Evolutionary conservation across 1,284 basidiomycete species (phyloP).

Genomic region (Moniliella sp.): DNA sequence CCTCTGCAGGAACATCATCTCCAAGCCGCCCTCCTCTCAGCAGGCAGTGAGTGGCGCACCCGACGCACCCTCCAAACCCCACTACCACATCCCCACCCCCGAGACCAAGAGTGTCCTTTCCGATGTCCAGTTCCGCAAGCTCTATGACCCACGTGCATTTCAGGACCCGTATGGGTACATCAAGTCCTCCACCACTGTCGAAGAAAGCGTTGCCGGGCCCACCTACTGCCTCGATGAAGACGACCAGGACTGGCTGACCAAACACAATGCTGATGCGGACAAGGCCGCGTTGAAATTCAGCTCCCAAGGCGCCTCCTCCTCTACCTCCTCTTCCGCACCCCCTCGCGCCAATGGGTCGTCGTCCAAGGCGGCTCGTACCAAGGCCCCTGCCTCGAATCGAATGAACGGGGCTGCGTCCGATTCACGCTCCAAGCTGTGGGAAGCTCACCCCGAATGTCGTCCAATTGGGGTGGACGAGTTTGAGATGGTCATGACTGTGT

Average conservation of each 20-base stretch:
- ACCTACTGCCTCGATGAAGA: slow-evolving; percentile 89
- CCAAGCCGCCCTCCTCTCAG: slow-evolving; percentile 22
- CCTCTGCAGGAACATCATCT: slow-evolving; percentile 23
- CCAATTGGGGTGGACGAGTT: slow-evolving; percentile 41
- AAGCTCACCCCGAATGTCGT: neutral
- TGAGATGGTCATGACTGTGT: slow-evolving; percentile 79
- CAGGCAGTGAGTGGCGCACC: too few relatives aligned
- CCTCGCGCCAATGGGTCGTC: too few relatives aligned
- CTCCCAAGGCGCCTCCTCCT: too few relatives aligned
- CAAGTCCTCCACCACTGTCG: slow-evolving; percentile 64
- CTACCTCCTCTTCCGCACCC: too few relatives aligned
- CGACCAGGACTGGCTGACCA: slow-evolving; percentile 77
- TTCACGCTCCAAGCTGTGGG: too few relatives aligned
- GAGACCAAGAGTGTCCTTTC: slow-evolving; percentile 19
- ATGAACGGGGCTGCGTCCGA: too few relatives aligned
- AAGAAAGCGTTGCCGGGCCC: slow-evolving; percentile 50
- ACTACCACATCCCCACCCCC: slow-evolving; percentile 33
- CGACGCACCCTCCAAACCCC: slow-evolving; percentile 5
- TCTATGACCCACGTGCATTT: slow-evolving; percentile 25
- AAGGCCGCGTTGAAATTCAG: too few relatives aligned
- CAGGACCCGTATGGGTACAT: slow-evolving; percentile 45
- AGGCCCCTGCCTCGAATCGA: too few relatives aligned
- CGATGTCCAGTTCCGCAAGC: slow-evolving; percentile 11
- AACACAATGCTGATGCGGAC: slow-evolving; percentile 64
- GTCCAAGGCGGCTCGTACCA: too few relatives aligned